Evolutionary conservation across 768 basidiomycete genomes (phyloP), one percentile per base, ranked within the genome.

Genomic region (Trametes elegans): DNA sequence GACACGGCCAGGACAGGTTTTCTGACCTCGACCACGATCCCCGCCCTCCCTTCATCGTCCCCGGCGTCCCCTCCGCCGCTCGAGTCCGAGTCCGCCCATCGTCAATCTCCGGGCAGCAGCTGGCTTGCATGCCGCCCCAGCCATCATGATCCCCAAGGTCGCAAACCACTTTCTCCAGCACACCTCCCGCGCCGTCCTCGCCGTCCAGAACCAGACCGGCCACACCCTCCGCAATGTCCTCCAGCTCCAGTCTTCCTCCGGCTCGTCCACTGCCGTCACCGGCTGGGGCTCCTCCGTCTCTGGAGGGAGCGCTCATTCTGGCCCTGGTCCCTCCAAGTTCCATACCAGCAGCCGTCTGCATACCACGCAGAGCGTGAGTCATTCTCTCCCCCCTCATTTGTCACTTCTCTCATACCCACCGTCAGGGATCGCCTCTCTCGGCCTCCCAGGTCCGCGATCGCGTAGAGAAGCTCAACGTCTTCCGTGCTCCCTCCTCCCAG

Each of bases 111-210:
- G 34, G 55, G 41, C 57, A 32, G 46, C 45, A 48, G 19, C 57
- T 19, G 47, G 48, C 40, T 43, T 49, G 57, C 49, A 59, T 53
- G 57, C 52, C 52, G 23, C 41, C 41, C 8, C 38, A 42, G 29
- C 28, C 49, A 43, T 45, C 54, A 93, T 93, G 90, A 74, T 93
- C 66, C 90, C 90, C 46, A 90, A 90, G 71, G 85, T 88, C 73
- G 85, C 88, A 27, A 86, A 84, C n/a, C 83, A 86, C 46, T 76
- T 93, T 48, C 72, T 93, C 29, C 82, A 90, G 57, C 84, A 85
- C 60, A 88, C 87, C 0, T 79, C 85, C 13, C 85, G 90, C 64
- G 88, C 86, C 14, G 90, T 84, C 42, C 82, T 86, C 0, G 81
- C 84, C 43, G 85, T 87, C 52, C 88, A 91, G 62, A 83, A 84